phyloP scores from a whole-genome alignment of 768 basidiomycete genomes.

The Pulveroboletus sp. region DNA sequence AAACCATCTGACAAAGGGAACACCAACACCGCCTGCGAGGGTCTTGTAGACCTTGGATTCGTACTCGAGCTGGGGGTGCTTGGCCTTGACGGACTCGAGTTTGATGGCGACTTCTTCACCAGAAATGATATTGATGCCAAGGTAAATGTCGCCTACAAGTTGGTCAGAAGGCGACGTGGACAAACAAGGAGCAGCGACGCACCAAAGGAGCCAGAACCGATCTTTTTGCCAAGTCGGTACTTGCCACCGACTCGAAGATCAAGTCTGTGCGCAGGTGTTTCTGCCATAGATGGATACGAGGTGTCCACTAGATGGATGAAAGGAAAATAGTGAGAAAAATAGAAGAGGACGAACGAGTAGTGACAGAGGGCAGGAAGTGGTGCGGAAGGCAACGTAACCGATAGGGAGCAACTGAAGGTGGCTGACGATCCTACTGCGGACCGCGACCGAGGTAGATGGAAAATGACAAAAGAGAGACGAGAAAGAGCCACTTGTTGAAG shows the following conservation, averaged over 20 bases:
- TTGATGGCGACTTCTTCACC: conserved; percentile 99
- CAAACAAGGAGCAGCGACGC: conserved; percentile 29
- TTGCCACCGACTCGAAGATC: conserved; percentile 90
- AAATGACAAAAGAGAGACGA: neutral
- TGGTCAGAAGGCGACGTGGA: conserved; percentile 7
- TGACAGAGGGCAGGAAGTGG: conserved; percentile 26
- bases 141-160: conserved; percentile 88
- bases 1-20: conserved; percentile 96
- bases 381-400: conserved; percentile 28
- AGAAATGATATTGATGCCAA: conserved; percentile 99
- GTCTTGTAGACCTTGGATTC: conserved; percentile 95
- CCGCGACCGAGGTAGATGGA: neutral
- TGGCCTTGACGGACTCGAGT: conserved; percentile 99
- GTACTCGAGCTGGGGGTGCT: conserved; percentile 99
- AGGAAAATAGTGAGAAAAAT: conserved; percentile 10
- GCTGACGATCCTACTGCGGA: conserved; percentile 25
- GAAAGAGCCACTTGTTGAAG: neutral
- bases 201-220: conserved; percentile 98
- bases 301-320: conserved; percentile 10
- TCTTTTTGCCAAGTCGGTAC: conserved; percentile 98
- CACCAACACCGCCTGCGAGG: conserved; percentile 97
- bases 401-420: conserved; percentile 34
- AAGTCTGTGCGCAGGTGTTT: conserved; percentile 63
- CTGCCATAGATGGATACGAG: conserved; percentile 54
- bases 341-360: conserved; percentile 11